Percentiles rank a stretch among this genome's conserved stretches.
Evolutionary conservation across 208 protist species (phyloP).

Genomic region (Trypanosoma avium): DNA sequence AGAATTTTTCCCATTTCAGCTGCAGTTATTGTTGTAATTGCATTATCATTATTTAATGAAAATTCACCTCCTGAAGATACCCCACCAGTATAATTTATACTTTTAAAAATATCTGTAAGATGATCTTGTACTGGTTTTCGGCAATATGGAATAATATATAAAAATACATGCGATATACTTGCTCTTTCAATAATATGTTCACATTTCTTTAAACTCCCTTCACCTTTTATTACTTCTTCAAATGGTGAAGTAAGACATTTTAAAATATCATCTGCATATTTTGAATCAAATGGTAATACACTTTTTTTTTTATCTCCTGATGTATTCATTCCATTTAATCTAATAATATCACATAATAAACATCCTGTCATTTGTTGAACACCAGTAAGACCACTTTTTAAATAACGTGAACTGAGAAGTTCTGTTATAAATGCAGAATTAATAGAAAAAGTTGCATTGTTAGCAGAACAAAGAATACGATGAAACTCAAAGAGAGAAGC

Average conservation of each 20-base stretch:
- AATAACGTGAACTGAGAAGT: constrained; percentile 51
- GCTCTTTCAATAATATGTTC: constrained; percentile 55
- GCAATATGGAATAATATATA: constrained; percentile 53
- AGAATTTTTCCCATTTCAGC: constrained; percentile 62
- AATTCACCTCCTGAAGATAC: background rate
- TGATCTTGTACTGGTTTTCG: constrained; percentile 17
- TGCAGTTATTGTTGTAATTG: constrained; percentile 34
- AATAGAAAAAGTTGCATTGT: constrained; percentile 25
- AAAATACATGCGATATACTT: constrained; percentile 46
- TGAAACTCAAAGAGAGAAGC: constrained; percentile 34
- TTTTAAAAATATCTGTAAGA: constrained; percentile 41
- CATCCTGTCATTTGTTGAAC: constrained; percentile 65
- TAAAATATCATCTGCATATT: constrained; percentile 44
- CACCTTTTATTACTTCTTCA: constrained; percentile 24
- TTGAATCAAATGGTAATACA: constrained; percentile 37
- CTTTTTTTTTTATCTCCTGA: background rate
- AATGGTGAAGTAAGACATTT: constrained; percentile 53
- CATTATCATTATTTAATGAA: constrained; percentile 1
- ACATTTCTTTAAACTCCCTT: constrained; percentile 32
- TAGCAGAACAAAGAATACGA: constrained; percentile 28
- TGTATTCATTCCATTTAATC: constrained; percentile 25
- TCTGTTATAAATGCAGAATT: constrained; percentile 37
- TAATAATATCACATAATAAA: constrained; percentile 59
- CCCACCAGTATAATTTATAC: constrained; percentile 30
- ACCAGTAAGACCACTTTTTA: constrained; percentile 38